phyloP scores from a whole-genome alignment of 2,329 filamentous ascomycete genomes.

The Talaromyces verruculosus region DNA sequence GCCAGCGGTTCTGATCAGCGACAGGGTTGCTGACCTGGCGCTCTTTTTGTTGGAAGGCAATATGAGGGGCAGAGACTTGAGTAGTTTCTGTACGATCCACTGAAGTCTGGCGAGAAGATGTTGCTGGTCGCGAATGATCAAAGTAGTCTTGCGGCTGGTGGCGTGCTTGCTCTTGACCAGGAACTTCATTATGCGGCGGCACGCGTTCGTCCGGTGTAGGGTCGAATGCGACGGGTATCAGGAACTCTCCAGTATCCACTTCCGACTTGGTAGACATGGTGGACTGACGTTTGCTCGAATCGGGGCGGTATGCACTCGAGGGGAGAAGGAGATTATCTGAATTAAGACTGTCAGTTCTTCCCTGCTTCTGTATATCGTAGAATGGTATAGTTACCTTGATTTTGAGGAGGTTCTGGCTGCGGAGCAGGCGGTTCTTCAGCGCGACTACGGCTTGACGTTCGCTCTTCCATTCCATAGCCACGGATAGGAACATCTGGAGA shows the following conservation, averaged over 20 bases:
- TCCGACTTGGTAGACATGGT: conserved; percentile 59
- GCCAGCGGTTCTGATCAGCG: conserved; percentile 30
- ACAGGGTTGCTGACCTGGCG: conserved; percentile 58
- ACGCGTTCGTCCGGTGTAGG: conserved; percentile 59
- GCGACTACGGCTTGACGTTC: conserved; percentile 28
- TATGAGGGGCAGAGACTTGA: conserved; percentile 71
- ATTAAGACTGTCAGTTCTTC: neutral
- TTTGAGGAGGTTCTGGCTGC: conserved; percentile 28
- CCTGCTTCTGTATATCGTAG: neutral
- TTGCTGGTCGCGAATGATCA: conserved; percentile 32
- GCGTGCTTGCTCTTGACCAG: conserved; percentile 3
- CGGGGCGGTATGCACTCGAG: conserved; percentile 66
- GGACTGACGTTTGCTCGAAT: conserved; percentile 68
- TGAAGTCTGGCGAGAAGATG: conserved; percentile 29
- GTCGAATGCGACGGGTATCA: conserved; percentile 74
- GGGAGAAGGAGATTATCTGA: conserved; percentile 67
- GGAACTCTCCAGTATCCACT: conserved; percentile 63
- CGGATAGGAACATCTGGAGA: conserved; percentile 30
- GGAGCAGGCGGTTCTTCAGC: conserved; percentile 29
- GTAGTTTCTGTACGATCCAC: conserved; percentile 32
- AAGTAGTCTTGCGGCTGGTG: conserved; percentile 59
- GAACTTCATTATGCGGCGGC: conserved; percentile 38
- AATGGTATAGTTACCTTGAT: conserved; percentile 32
- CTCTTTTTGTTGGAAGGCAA: conserved; percentile 84
- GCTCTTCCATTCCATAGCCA: conserved; percentile 25